Percentiles rank a stretch among this genome's conserved stretches.
Conservation (phyloP, 2,329 filamentous ascomycete genomes). For the Aspergillus sp. region DNA sequence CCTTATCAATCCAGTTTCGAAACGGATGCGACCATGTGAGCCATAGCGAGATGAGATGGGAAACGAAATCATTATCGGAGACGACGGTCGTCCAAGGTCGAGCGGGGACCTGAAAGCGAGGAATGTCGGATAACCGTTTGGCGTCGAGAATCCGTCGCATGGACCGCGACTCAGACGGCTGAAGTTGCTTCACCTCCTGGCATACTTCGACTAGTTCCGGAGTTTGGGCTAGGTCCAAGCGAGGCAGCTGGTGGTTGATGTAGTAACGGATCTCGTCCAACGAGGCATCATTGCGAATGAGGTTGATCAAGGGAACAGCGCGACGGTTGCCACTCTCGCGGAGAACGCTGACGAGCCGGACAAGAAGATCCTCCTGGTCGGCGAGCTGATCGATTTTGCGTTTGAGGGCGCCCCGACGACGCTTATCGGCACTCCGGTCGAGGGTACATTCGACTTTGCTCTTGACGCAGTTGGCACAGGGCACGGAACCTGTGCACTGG, state of each 20-base stretch:
- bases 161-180: constrained; percentile 19
- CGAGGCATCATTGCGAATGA: constrained; percentile 31
- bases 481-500: constrained; percentile 26
- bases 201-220: constrained; percentile 25
- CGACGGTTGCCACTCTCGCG: constrained; percentile 23
- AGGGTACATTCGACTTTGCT: constrained; percentile 26
- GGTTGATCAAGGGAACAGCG: constrained; percentile 25
- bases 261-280: constrained; percentile 29
- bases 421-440: constrained; percentile 25
- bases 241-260: constrained; percentile 26
- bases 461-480: constrained; percentile 27
- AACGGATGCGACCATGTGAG: constrained; percentile 35
- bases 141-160: constrained; percentile 21
- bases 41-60: constrained; percentile 35
- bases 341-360: constrained; percentile 26
- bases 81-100: constrained; percentile 32
- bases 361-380: constrained; percentile 28
- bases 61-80: constrained; percentile 30
- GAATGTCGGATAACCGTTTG: constrained; percentile 20
- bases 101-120: constrained; percentile 28
- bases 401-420: constrained; percentile 27
- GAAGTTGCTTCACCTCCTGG: constrained; percentile 18
- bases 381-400: constrained; percentile 28
- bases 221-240: constrained; percentile 20
- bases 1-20: constrained; percentile 35